These are phyloP conservation scores for Pythium monospermum DNA, from an alignment of 352 stramenopile genomes.

Conservation along the genomic window DNA sequence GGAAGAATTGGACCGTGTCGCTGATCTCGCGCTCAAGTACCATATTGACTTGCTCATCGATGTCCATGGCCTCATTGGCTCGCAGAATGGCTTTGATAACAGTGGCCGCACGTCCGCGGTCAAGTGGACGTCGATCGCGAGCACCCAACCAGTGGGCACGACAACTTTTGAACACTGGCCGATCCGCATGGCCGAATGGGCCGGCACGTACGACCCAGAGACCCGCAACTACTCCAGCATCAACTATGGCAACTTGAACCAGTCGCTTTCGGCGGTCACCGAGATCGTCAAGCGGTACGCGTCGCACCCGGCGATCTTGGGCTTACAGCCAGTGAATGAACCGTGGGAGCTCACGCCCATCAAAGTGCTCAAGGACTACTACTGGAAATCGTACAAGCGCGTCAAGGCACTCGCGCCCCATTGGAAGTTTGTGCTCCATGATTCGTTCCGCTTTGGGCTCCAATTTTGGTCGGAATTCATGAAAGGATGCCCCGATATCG, in stretches of 20 bases:
- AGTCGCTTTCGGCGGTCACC: constrained; percentile 88
- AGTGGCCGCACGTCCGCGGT: constrained; percentile 83
- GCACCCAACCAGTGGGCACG: constrained; percentile 66
- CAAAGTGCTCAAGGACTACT: constrained; percentile 91
- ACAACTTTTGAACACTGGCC: constrained; percentile 93
- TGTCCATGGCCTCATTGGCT: constrained; percentile 90
- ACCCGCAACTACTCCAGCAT: constrained; percentile 87
- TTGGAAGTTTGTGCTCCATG: constrained; percentile 96
- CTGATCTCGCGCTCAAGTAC: constrained; percentile 84
- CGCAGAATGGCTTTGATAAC: constrained; percentile 96
- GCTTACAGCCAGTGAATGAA: constrained; percentile 94
- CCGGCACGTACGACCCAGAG: constrained; percentile 84
- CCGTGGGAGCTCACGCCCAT: constrained; percentile 94
- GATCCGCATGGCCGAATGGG: constrained; percentile 87
- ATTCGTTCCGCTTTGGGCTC: constrained; percentile 91
- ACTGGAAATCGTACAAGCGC: constrained; percentile 95
- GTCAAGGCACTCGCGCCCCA: constrained; percentile 88
- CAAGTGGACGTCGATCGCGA: constrained; percentile 84
- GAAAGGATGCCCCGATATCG: constrained; percentile 87
- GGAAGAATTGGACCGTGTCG: constrained; percentile 86
- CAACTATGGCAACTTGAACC: constrained; percentile 90
- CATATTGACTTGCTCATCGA: constrained; percentile 89
- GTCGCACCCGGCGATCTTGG: constrained; percentile 84
- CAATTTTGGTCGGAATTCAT: constrained; percentile 73
- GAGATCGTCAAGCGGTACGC: constrained; percentile 89